Conservation (phyloP, 768 basidiomycete species). For the Russula foetens region DNA sequence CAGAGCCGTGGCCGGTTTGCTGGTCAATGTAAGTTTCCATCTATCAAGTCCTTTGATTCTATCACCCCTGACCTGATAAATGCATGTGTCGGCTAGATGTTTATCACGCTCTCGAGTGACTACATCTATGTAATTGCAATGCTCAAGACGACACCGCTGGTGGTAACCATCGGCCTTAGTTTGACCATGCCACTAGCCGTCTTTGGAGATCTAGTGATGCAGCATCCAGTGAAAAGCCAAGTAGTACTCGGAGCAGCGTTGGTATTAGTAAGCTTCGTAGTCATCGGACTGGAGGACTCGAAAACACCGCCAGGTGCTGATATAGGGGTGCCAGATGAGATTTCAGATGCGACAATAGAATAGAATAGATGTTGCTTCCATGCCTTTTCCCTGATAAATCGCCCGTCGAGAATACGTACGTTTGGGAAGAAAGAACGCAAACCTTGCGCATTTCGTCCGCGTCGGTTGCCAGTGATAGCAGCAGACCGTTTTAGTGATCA, state of each 20-base stretch:
- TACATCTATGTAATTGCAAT: conserved; percentile 84
- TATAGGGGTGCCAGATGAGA: background rate
- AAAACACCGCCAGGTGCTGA: conserved; percentile 19
- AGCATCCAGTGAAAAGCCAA: conserved; percentile 45
- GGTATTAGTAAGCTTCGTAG: conserved; percentile 71
- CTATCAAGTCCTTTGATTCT: background rate
- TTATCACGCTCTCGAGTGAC: conserved; percentile 76
- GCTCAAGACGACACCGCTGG: conserved; percentile 93
- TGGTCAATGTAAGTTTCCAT: conserved; percentile 47
- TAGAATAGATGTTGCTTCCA: background rate
- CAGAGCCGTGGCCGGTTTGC: conserved; percentile 40
- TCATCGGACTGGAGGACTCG: conserved; percentile 52
- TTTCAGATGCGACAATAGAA: background rate
- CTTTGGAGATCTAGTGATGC: conserved; percentile 64
- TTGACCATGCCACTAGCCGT: conserved; percentile 92
- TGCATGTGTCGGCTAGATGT: conserved; percentile 63
- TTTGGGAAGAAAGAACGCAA: too few species aligned
- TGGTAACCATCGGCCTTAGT: conserved; percentile 87
- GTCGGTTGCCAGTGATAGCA: too few species aligned
- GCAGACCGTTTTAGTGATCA: too few species aligned
- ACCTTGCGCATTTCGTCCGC: too few species aligned
- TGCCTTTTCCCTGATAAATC: too few species aligned
- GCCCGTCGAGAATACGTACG: too few species aligned
- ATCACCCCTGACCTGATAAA: background rate
- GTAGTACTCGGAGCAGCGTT: conserved; percentile 69